These are phyloP conservation scores for Cairneyella variabilis DNA, from an alignment of 495 filamentous ascomycete species.

Conservation along the genomic window DNA sequence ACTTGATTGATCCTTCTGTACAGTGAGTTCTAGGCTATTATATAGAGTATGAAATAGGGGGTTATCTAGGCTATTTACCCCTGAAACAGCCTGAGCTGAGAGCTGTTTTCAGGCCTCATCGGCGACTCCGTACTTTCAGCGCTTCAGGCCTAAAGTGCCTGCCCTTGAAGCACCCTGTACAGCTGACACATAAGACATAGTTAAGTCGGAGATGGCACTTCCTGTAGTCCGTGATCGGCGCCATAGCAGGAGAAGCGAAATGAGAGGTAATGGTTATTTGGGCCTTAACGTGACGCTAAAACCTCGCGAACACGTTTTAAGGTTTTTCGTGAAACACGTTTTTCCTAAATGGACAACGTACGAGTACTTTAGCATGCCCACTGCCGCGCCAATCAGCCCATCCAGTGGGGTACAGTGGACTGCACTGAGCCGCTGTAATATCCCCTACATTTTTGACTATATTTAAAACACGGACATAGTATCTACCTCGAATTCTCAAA, in stretches of 20 bases:
- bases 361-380: neutral
- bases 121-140: too few relatives aligned
- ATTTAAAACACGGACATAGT: neutral
- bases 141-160: too few relatives aligned
- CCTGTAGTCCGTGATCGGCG: neutral
- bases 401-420: neutral
- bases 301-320: neutral
- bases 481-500: neutral
- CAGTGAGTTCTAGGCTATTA: too few relatives aligned
- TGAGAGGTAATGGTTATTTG: neutral
- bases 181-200: too few relatives aligned
- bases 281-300: neutral
- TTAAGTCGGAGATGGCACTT: neutral
- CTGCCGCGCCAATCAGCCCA: neutral
- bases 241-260: neutral
- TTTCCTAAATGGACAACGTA: neutral
- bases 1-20: too few relatives aligned
- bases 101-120: too few relatives aligned
- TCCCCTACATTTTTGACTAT: neutral
- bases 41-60: too few relatives aligned
- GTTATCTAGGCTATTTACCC: too few relatives aligned
- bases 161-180: too few relatives aligned
- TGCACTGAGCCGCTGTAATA: neutral
- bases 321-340: neutral
- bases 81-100: too few relatives aligned